Conservation (phyloP, 176 grass and related monocot species). For the Panicum miliaceum region DNA sequence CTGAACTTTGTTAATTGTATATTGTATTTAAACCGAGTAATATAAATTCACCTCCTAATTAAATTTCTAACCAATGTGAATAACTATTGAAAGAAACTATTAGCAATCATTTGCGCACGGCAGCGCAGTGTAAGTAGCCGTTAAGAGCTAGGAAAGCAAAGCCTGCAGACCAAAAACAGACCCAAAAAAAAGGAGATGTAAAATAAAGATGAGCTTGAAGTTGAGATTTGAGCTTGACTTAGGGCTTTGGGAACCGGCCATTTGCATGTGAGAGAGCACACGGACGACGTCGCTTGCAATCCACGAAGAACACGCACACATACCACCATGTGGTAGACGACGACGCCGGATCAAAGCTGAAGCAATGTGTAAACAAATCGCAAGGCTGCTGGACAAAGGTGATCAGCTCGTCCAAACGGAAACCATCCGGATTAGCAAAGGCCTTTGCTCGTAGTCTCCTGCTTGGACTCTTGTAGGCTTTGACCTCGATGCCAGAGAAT, state of each 20-base stretch:
- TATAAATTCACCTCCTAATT: too few relatives aligned
- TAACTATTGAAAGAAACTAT: too few relatives aligned
- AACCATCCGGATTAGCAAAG: conserved; percentile 28
- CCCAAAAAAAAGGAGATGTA: not conserved
- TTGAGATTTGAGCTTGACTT: conserved; percentile 25
- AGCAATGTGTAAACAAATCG: conserved; percentile 30
- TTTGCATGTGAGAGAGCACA: not conserved
- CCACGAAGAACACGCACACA: conserved; percentile 31
- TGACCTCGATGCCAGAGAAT: conserved; percentile 48
- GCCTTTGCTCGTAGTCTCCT: conserved; percentile 36
- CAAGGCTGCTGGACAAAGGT: not conserved
- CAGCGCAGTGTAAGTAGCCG: not conserved
- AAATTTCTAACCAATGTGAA: too few relatives aligned
- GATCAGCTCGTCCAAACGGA: not conserved
- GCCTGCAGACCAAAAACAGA: not conserved
- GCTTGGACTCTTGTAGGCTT: conserved; percentile 53
- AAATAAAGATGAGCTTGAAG: not conserved
- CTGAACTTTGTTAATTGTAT: too few relatives aligned
- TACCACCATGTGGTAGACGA: conserved; percentile 34
- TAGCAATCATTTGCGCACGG: not conserved
- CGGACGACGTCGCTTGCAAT: conserved; percentile 47
- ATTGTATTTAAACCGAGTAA: too few relatives aligned
- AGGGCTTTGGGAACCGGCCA: conserved; percentile 14
- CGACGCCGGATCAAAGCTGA: conserved; percentile 17
- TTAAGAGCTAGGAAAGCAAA: not conserved